Conservation (phyloP, 495 filamentous ascomycete genomes). For the Aspergillus panamensis region DNA sequence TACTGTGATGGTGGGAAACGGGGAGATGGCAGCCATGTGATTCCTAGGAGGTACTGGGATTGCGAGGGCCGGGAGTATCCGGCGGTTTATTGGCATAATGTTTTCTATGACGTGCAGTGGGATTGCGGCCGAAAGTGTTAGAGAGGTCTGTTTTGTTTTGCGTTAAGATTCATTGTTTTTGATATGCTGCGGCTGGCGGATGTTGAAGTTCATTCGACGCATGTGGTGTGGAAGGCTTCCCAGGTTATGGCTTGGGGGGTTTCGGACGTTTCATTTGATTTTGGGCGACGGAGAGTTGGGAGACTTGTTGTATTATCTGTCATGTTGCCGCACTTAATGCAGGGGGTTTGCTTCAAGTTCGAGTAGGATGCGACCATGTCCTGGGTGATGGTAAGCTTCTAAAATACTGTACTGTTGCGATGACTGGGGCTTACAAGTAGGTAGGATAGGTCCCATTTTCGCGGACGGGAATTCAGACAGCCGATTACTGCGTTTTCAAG, state of each 20-base stretch:
- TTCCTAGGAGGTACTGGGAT: conserved; percentile 33
- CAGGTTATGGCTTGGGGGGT: conserved; percentile 15
- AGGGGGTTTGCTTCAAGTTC: conserved; percentile 38
- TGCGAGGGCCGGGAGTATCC: conserved; percentile 26
- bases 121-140: conserved; percentile 5
- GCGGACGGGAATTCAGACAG: conserved; percentile 36
- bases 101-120: conserved; percentile 22
- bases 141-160: background rate
- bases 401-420: background rate
- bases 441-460: conserved; percentile 44
- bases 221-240: conserved; percentile 29
- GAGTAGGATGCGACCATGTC: conserved; percentile 33
- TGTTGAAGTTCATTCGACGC: conserved; percentile 19
- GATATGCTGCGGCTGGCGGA: background rate
- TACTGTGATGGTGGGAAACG: conserved; percentile 22
- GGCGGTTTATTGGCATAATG: conserved; percentile 28
- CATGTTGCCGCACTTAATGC: conserved; percentile 37
- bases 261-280: background rate
- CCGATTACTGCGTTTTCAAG: conserved; percentile 33
- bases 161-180: too few relatives aligned
- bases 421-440: conserved; percentile 32
- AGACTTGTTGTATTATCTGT: conserved; percentile 39
- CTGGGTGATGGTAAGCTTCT: conserved; percentile 14
- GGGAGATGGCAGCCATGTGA: conserved; percentile 17
- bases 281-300: conserved; percentile 32